Percentiles rank a stretch among this genome's conserved stretches.
Conservation (phyloP, 257 asterid species). For the Fraxinus pennsylvanica region DNA sequence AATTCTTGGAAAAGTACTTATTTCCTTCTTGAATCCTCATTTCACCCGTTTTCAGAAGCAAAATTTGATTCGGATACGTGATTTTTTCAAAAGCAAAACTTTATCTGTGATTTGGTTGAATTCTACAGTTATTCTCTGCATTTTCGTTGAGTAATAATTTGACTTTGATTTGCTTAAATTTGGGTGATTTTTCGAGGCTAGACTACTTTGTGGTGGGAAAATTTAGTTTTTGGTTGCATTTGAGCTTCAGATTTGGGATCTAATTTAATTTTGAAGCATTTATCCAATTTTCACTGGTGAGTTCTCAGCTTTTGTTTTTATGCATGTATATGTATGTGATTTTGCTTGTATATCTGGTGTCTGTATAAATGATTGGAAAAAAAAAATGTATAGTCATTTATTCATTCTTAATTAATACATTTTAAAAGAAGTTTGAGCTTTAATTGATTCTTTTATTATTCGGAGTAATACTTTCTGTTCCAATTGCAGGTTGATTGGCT, state of each 20-base stretch:
- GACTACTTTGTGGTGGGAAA: background rate
- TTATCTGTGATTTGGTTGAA: background rate
- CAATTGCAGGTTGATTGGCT: conserved; percentile 1
- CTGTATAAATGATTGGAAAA: background rate
- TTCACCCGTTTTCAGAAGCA: conserved; percentile 15
- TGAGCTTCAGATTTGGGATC: background rate
- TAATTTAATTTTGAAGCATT: background rate
- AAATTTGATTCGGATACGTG: background rate
- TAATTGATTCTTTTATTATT: background rate
- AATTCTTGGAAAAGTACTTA: conserved; percentile 11
- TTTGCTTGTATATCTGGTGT: background rate
- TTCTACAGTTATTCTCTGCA: background rate
- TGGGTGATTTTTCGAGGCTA: background rate
- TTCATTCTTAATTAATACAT: conserved; percentile 8
- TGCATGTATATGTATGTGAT: background rate
- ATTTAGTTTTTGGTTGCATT: background rate
- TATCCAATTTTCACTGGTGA: background rate
- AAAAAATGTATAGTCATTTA: background rate
- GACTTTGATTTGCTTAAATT: background rate
- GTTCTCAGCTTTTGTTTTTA: background rate
- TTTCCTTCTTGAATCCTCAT: conserved; percentile 25
- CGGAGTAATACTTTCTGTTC: background rate
- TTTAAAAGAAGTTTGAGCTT: background rate
- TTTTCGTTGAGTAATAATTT: background rate
- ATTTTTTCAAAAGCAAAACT: background rate